A percentile compares a stretch with the other conserved stretches of the same genome.
These are phyloP conservation scores for Mortierella sp. DNA, from an alignment of 371 early-diverging fungal species.

Conservation along the genomic window DNA sequence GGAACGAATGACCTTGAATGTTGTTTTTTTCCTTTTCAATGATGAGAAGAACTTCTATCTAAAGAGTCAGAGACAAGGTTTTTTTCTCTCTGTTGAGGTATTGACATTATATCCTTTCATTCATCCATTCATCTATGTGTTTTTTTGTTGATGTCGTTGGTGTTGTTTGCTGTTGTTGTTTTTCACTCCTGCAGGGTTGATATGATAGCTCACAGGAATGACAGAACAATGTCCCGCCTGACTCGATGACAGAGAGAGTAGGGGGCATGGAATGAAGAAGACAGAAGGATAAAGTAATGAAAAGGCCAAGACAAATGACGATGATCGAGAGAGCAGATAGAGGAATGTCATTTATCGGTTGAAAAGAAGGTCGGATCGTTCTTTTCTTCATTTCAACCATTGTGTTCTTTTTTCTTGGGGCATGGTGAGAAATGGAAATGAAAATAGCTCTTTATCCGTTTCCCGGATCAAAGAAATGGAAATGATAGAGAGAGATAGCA, in stretches of 20 bases:
- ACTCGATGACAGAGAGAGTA: background rate
- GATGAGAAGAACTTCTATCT: background rate
- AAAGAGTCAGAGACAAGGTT: background rate
- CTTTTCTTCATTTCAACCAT: background rate
- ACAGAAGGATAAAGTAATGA: too few relatives aligned
- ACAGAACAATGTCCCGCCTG: background rate
- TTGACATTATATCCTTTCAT: background rate
- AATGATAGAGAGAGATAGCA: background rate
- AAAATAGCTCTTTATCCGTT: background rate
- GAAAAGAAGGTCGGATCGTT: background rate
- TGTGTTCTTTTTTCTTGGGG: background rate
- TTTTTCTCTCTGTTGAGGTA: background rate
- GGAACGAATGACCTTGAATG: background rate
- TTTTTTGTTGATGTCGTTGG: background rate
- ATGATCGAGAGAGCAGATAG: background rate
- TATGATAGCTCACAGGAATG: background rate
- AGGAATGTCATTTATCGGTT: background rate
- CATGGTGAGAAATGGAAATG: background rate
- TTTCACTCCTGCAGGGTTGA: slow-evolving; percentile 7
- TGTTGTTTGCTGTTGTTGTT: background rate
- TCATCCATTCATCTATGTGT: background rate
- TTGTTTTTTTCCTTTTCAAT: background rate
- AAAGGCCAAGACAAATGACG: background rate
- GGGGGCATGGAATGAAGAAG: background rate
- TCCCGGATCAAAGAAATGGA: background rate